These are phyloP conservation scores for Teratosphaeria nubilosa DNA, from an alignment of 2,329 filamentous ascomycete species.

Conservation along the genomic window DNA sequence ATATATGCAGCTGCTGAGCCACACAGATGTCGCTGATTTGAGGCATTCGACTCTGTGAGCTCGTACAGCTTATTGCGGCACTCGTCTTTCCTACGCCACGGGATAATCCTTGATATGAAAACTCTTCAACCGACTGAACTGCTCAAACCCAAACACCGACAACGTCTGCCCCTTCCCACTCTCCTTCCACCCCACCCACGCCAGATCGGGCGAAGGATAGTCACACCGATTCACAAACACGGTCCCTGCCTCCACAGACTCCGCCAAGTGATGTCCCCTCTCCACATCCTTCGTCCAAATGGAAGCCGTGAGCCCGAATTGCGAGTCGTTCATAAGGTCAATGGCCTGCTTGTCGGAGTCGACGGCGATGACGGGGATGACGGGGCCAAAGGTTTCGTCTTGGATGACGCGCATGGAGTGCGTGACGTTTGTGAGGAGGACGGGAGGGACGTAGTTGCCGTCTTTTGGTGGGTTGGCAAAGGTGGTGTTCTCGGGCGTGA, in stretches of 20 bases:
- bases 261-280: slow-evolving; percentile 64
- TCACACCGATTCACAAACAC: slow-evolving; percentile 95
- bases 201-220: slow-evolving; percentile 65
- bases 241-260: slow-evolving; percentile 80
- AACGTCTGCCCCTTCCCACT: slow-evolving; percentile 86
- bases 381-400: slow-evolving; percentile 89
- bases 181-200: slow-evolving; percentile 82
- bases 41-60: too few species aligned
- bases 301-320: slow-evolving; percentile 89
- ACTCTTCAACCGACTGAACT: slow-evolving; percentile 94
- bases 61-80: too few species aligned
- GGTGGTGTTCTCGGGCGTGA: slow-evolving; percentile 69
- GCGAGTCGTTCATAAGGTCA: slow-evolving; percentile 82
- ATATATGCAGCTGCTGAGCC: neutral
- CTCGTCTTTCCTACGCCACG: slow-evolving; percentile 1
- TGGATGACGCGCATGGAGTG: slow-evolving; percentile 84
- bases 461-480: slow-evolving; percentile 63
- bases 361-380: slow-evolving; percentile 85
- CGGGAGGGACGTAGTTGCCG: slow-evolving; percentile 84
- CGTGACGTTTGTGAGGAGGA: slow-evolving; percentile 65
- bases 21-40: neutral
- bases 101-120: slow-evolving; percentile 79
- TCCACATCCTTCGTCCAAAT: slow-evolving; percentile 88
- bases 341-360: slow-evolving; percentile 71
- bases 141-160: slow-evolving; percentile 83